phyloP scores from a whole-genome alignment of 257 asterid species.

The Nicotiana obtusifolia region DNA sequence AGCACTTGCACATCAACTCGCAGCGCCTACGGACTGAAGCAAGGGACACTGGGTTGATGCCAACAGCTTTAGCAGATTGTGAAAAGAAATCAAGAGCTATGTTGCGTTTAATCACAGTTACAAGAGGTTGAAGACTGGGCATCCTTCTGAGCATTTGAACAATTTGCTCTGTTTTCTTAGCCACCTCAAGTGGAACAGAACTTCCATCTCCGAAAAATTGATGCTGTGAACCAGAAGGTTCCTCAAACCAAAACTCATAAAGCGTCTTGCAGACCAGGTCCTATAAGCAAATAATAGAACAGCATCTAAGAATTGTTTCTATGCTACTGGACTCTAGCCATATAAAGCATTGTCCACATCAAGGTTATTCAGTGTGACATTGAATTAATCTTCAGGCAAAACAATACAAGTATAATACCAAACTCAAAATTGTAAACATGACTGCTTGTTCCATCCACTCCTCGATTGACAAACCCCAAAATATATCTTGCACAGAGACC shows the following conservation, averaged over 20 bases:
- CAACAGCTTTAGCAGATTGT: conserved; percentile 93
- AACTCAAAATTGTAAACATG: background rate
- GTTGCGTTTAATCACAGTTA: conserved; percentile 69
- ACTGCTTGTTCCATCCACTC: background rate
- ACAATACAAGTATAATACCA: background rate
- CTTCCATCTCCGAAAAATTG: conserved; percentile 76
- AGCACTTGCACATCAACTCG: conserved; percentile 95
- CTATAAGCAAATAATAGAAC: conserved; percentile 32
- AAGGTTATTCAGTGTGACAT: background rate
- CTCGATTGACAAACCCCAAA: background rate
- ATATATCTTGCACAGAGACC: background rate
- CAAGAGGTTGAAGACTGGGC: conserved; percentile 74
- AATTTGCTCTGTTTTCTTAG: conserved; percentile 90
- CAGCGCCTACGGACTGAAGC: conserved; percentile 97
- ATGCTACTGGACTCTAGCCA: conserved; percentile 7
- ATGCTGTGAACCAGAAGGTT: conserved; percentile 56
- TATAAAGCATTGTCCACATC: background rate
- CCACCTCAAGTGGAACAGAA: conserved; percentile 84
- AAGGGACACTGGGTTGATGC: conserved; percentile 80
- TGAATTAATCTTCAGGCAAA: background rate
- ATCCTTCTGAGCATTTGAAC: conserved; percentile 85
- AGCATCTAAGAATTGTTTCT: conserved; percentile 7
- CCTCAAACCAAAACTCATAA: conserved; percentile 99
- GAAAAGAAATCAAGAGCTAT: conserved; percentile 94
- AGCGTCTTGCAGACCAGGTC: conserved; percentile 98